Evolutionary conservation across 75 land plant species (phyloP), one percentile per base, ranked within the genome.

Genomic region (Cunninghamia lanceolata): DNA sequence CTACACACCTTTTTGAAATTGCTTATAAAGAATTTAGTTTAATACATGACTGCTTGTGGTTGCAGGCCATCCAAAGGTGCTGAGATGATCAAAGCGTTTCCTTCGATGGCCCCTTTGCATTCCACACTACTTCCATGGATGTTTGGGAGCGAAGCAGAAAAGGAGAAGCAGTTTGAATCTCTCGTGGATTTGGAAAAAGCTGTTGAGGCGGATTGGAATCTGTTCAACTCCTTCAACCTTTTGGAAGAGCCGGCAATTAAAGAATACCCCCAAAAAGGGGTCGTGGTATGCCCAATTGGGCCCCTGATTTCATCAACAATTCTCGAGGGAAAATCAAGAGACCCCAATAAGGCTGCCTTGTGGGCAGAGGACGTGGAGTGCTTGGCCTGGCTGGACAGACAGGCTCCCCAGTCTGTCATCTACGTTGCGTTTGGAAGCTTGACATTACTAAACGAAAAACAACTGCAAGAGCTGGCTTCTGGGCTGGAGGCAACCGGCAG

Each of bases 391-490:
- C 85, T 92, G 30, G 91, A 90, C 83, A 35, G 4, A 1, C 91
- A 92, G 36, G 73, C 85, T 4, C 39, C 45, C 0, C 59, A 45
- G 1, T 88, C 91, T 2, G 91, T 92, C 21, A 84, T 92, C 9
- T 90, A 88, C 53, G 88, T 90, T 14, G 88, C 89, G 1, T 43
- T 92, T 78, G 91, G 93, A 15, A 92, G 93, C 89, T 53, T 86
- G 70, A 46, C 83, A 9, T 34, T 85, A 1, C 5, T 85, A 35
- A 80, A 84, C 13, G 63, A 11, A 17, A 17, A 73, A 1, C 86
- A 92, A 82, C 35, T 92, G 54, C 35, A 83, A 46, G 90, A 90
- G 82, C 78, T 92, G 11, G 85, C 88, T 1, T 21, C 14, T 0
- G 93, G 90, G 4, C 68, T 92, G 32, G 25, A 17, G 25, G 71